A percentile compares a stretch with the other conserved stretches of the same genome.
Evolutionary conservation across 257 asterid genomes (phyloP).

Genomic region (Solanum chilense): DNA sequence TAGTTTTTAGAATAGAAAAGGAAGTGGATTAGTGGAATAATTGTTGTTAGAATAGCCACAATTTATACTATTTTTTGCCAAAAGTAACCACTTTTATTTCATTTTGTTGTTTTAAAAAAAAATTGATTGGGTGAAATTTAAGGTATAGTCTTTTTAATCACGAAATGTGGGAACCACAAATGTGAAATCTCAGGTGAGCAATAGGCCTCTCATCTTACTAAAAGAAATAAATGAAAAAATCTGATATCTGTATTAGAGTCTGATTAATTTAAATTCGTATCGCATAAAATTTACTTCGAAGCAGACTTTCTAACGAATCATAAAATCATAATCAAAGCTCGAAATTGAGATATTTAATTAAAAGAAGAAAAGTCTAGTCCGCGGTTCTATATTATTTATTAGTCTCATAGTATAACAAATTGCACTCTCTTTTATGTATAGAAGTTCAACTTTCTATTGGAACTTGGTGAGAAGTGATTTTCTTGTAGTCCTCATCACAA

Average conservation of each 20-base stretch:
- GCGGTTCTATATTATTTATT: no score
- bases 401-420: background rate
- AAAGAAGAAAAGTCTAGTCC: background rate
- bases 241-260: background rate
- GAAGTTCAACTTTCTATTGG: background rate
- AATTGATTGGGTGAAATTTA: background rate
- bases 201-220: background rate
- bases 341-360: background rate
- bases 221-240: no score
- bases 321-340: fast-evolving
- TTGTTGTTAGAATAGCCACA: background rate
- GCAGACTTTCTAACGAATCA: background rate
- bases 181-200: background rate
- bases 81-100: background rate
- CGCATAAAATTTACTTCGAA: fast-evolving
- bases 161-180: background rate
- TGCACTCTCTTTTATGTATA: background rate
- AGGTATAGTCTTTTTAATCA: background rate
- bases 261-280: background rate
- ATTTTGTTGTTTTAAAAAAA: background rate
- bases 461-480: background rate
- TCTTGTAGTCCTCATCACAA: background rate
- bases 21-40: background rate
- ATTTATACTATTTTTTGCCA: background rate
- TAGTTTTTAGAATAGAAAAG: background rate